phyloP scores from a whole-genome alignment of 2,329 filamentous ascomycete species.

The Neofusicoccum cordaticola region DNA sequence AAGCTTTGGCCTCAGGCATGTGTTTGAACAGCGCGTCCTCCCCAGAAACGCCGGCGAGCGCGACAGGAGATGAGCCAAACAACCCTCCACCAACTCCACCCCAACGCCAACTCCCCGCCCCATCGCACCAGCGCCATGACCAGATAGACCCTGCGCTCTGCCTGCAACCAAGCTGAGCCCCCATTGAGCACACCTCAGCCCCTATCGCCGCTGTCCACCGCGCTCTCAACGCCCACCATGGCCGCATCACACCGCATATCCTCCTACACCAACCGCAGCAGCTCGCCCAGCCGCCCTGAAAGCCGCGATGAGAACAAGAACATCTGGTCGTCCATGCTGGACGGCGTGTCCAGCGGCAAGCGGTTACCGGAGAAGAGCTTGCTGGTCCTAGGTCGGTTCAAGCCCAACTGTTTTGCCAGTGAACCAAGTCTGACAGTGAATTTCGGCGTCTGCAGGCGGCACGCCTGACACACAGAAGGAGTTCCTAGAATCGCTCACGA shows the following conservation, averaged over 20 bases:
- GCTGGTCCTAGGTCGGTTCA: conserved; percentile 68
- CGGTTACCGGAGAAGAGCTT: conserved; percentile 88
- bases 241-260: conserved; percentile 16
- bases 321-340: conserved; percentile 92
- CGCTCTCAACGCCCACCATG: conserved; percentile 15
- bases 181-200: conserved; percentile 6
- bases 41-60: conserved; percentile 11
- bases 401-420: background rate
- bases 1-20: conserved; percentile 14
- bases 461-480: conserved; percentile 80
- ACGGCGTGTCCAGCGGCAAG: conserved; percentile 85
- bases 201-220: conserved; percentile 3
- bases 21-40: conserved; percentile 16
- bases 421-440: conserved; percentile 17
- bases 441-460: conserved; percentile 56
- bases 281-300: conserved; percentile 31
- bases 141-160: conserved; percentile 8
- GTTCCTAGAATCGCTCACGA: conserved; percentile 61
- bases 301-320: conserved; percentile 70
- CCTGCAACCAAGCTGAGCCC: background rate
- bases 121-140: conserved; percentile 10
- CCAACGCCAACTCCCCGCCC: background rate
- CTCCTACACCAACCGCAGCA: conserved; percentile 17
- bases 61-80: conserved; percentile 17
- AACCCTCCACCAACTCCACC: conserved; percentile 10